Percentiles rank a stretch among this genome's conserved stretches.
phyloP scores from a whole-genome alignment of 2,329 filamentous ascomycete genomes.

The Colletotrichum sp. region DNA sequence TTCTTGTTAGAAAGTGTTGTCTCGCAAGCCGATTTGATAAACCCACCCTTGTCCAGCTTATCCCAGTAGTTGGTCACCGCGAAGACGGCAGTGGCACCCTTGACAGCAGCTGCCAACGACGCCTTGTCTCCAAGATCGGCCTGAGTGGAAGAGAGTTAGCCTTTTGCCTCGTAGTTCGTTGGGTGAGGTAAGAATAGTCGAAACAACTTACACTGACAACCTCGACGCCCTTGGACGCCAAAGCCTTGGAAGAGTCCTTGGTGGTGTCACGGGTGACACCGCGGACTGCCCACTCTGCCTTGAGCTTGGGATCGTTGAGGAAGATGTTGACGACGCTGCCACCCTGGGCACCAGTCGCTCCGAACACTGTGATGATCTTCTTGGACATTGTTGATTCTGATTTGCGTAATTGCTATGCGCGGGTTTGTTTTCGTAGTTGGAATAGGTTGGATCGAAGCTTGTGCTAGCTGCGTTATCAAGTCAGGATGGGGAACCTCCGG shows the following conservation, averaged over 20 bases:
- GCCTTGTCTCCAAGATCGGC: constrained; percentile 55
- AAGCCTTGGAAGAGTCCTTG: constrained; percentile 47
- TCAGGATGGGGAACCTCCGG: neutral
- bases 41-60: constrained; percentile 34
- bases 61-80: constrained; percentile 60
- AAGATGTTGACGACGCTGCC: constrained; percentile 55
- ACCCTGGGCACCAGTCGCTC: constrained; percentile 66
- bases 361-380: constrained; percentile 61
- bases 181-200: neutral
- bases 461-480: neutral
- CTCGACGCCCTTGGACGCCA: constrained; percentile 52
- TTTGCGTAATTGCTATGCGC: neutral
- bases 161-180: neutral
- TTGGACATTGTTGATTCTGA: constrained; percentile 15
- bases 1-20: neutral
- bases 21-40: neutral
- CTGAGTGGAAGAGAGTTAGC: constrained; percentile 21
- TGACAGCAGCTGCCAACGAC: constrained; percentile 48
- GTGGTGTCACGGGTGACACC: constrained; percentile 58
- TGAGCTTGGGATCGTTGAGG: constrained; percentile 42
- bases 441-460: neutral
- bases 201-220: constrained; percentile 46
- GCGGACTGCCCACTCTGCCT: constrained; percentile 55
- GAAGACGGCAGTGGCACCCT: constrained; percentile 54
- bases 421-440: neutral